Evolutionary conservation across 192 early-diverging fungal genomes (phyloP).

Genomic region (Podila epigama): DNA sequence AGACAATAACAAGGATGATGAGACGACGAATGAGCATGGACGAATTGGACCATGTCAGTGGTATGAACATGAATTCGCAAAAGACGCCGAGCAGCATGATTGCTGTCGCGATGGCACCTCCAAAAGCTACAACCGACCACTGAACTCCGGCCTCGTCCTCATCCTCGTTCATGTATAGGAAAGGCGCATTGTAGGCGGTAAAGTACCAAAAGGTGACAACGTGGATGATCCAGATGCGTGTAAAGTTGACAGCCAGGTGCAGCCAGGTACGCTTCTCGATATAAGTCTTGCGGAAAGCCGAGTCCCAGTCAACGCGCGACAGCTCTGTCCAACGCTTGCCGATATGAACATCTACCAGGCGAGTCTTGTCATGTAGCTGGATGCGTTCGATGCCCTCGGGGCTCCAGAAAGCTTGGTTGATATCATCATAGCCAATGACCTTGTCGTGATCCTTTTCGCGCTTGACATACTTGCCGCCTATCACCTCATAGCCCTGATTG

Average conservation of each 20-base stretch:
- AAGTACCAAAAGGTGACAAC: slow-evolving; percentile 81
- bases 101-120: slow-evolving; percentile 73
- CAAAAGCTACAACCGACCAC: slow-evolving; percentile 73
- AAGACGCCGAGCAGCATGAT: slow-evolving; percentile 70
- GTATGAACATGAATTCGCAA: slow-evolving; percentile 76
- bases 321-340: slow-evolving; percentile 69
- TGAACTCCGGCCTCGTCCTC: slow-evolving; percentile 55
- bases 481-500: slow-evolving; percentile 76
- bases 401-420: slow-evolving; percentile 87
- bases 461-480: slow-evolving; percentile 74
- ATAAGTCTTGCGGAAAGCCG: slow-evolving; percentile 81
- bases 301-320: slow-evolving; percentile 71
- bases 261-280: slow-evolving; percentile 85
- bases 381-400: slow-evolving; percentile 68
- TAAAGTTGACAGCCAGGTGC: slow-evolving; percentile 85
- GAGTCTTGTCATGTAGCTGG: slow-evolving; percentile 60
- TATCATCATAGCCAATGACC: slow-evolving; percentile 83
- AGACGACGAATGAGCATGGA: slow-evolving; percentile 58
- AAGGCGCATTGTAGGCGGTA: slow-evolving; percentile 74
- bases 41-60: slow-evolving; percentile 63
- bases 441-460: slow-evolving; percentile 78
- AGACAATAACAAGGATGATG: slow-evolving; percentile 62
- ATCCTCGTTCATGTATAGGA: slow-evolving; percentile 65
- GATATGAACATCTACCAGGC: slow-evolving; percentile 67
- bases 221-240: slow-evolving; percentile 88